phyloP scores from a whole-genome alignment of 257 asterid genomes.

The Solanum ossicruentum region DNA sequence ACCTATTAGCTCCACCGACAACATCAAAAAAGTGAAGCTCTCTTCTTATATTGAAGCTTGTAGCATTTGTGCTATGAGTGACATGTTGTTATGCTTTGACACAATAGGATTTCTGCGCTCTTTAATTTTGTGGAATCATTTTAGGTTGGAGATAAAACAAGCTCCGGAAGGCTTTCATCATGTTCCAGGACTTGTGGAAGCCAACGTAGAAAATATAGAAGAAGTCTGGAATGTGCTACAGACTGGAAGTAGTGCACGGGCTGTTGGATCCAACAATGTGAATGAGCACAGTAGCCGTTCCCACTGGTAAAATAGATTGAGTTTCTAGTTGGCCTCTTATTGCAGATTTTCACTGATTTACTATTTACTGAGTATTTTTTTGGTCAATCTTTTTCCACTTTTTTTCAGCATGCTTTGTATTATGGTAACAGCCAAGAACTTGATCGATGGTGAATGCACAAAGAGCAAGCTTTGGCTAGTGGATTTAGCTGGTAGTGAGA shows the following conservation, averaged over 20 bases:
- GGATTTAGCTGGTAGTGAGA: constrained; percentile 98
- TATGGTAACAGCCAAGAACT: constrained; percentile 69
- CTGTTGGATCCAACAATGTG: constrained; percentile 92
- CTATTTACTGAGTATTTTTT: neutral
- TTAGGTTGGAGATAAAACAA: constrained; percentile 91
- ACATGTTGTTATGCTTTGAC: neutral
- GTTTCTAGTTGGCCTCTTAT: neutral
- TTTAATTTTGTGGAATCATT: neutral
- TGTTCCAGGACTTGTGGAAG: constrained; percentile 87
- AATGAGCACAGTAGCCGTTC: constrained; percentile 99
- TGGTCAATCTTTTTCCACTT: neutral
- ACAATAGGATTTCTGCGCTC: neutral
- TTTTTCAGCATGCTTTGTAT: constrained; percentile 78
- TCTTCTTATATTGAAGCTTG: neutral
- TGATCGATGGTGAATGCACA: constrained; percentile 66
- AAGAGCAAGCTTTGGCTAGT: constrained; percentile 99
- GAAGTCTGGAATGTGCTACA: constrained; percentile 91
- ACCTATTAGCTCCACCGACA: constrained; percentile 56
- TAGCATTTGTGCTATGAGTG: neutral
- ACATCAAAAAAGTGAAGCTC: constrained; percentile 61
- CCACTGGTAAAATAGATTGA: constrained; percentile 56
- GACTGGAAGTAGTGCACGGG: constrained; percentile 87
- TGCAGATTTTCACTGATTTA: neutral
- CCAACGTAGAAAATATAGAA: constrained; percentile 57
- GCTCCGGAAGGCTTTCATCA: constrained; percentile 89